Percentiles rank a stretch among this genome's conserved stretches.
Evolutionary conservation across 805 yeast species (phyloP).

Genomic region (Candida vartiovaarae): DNA sequence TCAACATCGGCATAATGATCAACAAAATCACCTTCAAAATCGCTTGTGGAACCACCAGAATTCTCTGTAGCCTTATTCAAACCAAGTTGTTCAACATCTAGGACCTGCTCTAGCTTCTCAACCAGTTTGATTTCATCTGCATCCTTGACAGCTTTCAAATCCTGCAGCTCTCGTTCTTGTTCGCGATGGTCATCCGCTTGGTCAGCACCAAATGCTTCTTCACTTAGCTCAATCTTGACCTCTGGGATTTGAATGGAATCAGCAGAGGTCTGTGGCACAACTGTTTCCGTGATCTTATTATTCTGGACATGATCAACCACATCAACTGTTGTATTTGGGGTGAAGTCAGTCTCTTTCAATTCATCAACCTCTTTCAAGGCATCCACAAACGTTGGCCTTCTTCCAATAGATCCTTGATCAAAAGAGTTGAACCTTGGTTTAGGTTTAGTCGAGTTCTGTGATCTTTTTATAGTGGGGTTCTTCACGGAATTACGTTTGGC

Average conservation of each 20-base stretch:
- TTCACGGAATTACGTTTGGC: not conserved
- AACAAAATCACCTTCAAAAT: constrained; percentile 9
- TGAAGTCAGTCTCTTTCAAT: too few species aligned
- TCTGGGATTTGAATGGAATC: not conserved
- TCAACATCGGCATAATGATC: constrained; percentile 16
- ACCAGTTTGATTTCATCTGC: constrained; percentile 3
- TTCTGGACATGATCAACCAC: too few species aligned
- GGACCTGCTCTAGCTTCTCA: not conserved
- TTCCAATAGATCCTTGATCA: constrained; percentile 3
- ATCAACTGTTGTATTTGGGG: too few species aligned
- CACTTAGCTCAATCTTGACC: not conserved
- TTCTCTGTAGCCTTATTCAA: not conserved
- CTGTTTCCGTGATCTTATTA: too few species aligned
- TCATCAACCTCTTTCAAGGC: constrained; percentile 15
- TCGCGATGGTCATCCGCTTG: constrained; percentile 1
- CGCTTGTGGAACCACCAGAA: not conserved
- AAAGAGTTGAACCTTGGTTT: constrained; percentile 6
- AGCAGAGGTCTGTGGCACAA: too few species aligned
- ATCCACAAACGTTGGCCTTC: constrained; percentile 14
- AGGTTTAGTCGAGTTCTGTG: not conserved
- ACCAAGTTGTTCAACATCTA: not conserved
- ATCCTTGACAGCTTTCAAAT: constrained; percentile 8
- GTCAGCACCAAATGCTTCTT: not conserved
- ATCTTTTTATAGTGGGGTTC: not conserved
- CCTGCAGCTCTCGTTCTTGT: constrained; percentile 6